Base-by-base conservation (phyloP, 148 eudicot genomes). In the Talinum fruticosum region DNA sequence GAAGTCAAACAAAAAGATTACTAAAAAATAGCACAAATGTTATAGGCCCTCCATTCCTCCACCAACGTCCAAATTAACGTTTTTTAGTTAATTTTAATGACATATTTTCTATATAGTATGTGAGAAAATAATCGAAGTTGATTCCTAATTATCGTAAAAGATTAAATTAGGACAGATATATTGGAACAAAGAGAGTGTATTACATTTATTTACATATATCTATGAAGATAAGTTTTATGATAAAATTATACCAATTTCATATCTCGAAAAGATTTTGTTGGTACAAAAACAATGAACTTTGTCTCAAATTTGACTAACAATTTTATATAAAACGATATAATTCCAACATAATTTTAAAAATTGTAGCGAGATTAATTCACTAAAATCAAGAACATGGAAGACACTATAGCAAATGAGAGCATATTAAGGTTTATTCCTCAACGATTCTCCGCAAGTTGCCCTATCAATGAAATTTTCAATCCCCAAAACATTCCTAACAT, bases 391-490 rank as follows among this genome's bases (percentile, higher is more conserved):
- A 83, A 80, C 86, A 76, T 83, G 85, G 76, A 79, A 72, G 80
- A 83, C 85, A 79, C 83, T 71, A 76, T 62, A 51, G 36, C 53
- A 66, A 74, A 59, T 45, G 53, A 79, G 65, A 73, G 75, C 76
- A 75, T 76, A 74, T 30, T 64, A 79, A 34, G 83, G 85, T 83
- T 83, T 83, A 83, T 83, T 83, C 85, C 70, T 34, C 68, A n/a
- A 74, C 72, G 85, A 83, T 83, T 76, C 83, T 66, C 30, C 0
- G 33, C 44, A 0, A 47, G 24, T 67, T 67, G 38, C 57, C 54
- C 57, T 47, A 34, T 71, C 23, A 59, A 13, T 73, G 78, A 82
- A 73, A 6, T 72, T 71, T 76, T 82, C 80, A 73, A 72, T 73
- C 24, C 35, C 6, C 35, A 8, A 62, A 38, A 18, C 70, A 37